Evolutionary conservation across 345 rosid species (phyloP).

Genomic region (Salix caprea): DNA sequence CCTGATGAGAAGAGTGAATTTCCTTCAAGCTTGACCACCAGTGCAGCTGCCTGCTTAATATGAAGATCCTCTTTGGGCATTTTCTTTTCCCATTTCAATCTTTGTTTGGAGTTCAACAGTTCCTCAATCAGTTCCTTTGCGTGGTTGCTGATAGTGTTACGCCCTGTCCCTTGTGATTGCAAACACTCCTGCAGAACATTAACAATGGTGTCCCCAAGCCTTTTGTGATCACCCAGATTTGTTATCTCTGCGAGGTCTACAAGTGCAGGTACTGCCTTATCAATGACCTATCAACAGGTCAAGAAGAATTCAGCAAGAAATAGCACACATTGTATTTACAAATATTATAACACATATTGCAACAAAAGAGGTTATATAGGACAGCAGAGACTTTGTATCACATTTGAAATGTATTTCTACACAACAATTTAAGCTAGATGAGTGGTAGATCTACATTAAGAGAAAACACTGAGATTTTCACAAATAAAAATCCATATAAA

Average conservation of each 20-base stretch:
- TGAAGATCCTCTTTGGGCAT: constrained; percentile 98
- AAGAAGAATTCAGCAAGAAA: not conserved
- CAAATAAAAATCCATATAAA: not conserved
- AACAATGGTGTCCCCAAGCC: constrained; percentile 78
- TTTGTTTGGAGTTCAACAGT: constrained; percentile 55
- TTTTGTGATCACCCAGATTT: constrained; percentile 84
- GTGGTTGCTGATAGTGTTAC: constrained; percentile 40
- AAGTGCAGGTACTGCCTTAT: constrained; percentile 75
- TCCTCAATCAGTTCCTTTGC: constrained; percentile 75
- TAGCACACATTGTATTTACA: not conserved
- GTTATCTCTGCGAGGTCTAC: constrained; percentile 83
- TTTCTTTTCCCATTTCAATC: constrained; percentile 87
- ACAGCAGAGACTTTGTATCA: not conserved
- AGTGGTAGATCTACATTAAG: not conserved
- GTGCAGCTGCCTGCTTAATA: constrained; percentile 90
- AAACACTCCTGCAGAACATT: constrained; percentile 74
- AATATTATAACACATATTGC: not conserved
- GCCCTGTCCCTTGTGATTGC: constrained; percentile 55
- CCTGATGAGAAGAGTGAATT: constrained; percentile 93
- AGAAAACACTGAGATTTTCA: not conserved
- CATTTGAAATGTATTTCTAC: not conserved
- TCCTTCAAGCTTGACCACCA: constrained; percentile 97
- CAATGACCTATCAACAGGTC: constrained; percentile 45
- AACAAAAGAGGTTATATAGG: not conserved
- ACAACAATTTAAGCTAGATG: not conserved